Conservation (phyloP, 2,329 filamentous ascomycete species). For the Clarireedia hainanense region DNA sequence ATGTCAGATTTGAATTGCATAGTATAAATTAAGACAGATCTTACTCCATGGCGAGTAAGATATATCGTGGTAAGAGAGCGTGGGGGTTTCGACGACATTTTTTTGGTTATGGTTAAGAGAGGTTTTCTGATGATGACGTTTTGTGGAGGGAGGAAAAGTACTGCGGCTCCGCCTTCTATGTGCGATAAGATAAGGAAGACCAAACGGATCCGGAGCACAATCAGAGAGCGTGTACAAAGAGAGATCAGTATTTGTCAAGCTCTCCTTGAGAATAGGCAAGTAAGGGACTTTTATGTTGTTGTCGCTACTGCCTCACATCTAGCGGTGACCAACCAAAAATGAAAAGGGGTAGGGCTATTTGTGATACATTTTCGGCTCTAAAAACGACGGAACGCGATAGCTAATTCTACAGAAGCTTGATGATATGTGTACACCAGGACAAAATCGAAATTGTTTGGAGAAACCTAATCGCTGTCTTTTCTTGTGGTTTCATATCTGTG, state of each 20-base stretch:
- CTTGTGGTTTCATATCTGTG: slow-evolving; percentile 29
- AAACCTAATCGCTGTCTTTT: slow-evolving; percentile 20
- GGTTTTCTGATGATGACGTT: slow-evolving; percentile 5
- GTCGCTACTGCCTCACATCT: too few species aligned
- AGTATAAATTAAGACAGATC: slow-evolving; percentile 28
- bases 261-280: too few species aligned
- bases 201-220: slow-evolving; percentile 18
- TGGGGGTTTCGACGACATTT: slow-evolving; percentile 4
- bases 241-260: too few species aligned
- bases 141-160: neutral
- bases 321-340: too few species aligned
- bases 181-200: slow-evolving; percentile 9
- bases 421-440: neutral
- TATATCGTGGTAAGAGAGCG: slow-evolving; percentile 44
- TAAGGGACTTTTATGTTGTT: too few species aligned
- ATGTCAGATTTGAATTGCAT: slow-evolving; percentile 11
- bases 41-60: slow-evolving; percentile 66
- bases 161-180: neutral
- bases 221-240: too few species aligned
- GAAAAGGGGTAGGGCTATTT: neutral
- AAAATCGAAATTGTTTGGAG: neutral
- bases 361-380: neutral
- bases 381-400: too few species aligned
- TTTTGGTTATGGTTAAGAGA: neutral
- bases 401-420: neutral